Conservation (phyloP, 306 rosid species). For the Arachis hypogaea region DNA sequence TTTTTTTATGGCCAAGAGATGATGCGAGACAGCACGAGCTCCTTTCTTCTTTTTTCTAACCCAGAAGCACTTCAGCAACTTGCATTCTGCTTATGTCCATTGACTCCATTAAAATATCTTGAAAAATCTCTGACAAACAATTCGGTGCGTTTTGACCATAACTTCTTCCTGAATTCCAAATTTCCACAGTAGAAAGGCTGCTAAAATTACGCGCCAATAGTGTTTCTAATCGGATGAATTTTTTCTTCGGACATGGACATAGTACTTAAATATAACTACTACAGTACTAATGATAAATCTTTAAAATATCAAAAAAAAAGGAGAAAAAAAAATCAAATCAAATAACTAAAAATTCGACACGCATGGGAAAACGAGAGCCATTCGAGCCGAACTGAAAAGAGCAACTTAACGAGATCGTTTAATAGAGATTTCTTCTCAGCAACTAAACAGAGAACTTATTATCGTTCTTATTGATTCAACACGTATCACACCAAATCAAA, state of each 20-base stretch:
- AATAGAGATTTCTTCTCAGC: neutral
- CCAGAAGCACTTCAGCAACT: neutral
- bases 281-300: neutral
- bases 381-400: neutral
- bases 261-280: too few relatives aligned
- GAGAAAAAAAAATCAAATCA: neutral
- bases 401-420: conserved; percentile 31
- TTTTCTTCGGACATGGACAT: neutral
- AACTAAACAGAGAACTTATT: conserved; percentile 10
- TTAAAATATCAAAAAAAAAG: neutral
- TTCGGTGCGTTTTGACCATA: conserved; percentile 29
- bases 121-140: conserved; percentile 7
- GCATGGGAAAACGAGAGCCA: conserved; percentile 1
- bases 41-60: neutral
- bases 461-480: neutral
- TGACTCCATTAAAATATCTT: conserved; percentile 20
- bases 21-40: neutral
- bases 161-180: neutral
- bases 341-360: neutral
- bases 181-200: neutral
- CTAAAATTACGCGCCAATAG: neutral
- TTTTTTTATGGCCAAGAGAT: neutral
- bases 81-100: conserved; percentile 23
- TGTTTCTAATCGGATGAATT: neutral
- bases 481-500: neutral